phyloP scores from a whole-genome alignment of 805 yeast genomes.

The Candida dajiaensis region DNA sequence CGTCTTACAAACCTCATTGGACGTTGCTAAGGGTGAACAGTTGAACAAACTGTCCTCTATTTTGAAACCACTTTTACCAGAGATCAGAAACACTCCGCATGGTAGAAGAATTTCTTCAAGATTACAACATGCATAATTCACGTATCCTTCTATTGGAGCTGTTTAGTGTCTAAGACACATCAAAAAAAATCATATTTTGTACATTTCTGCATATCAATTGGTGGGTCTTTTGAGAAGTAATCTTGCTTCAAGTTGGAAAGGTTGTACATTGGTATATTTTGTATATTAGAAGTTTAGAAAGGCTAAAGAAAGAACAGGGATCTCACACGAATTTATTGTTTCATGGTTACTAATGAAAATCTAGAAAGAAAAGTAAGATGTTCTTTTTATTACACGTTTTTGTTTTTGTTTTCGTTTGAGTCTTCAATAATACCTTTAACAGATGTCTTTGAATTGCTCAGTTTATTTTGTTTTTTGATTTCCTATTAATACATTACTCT shows the following conservation, averaged over 20 bases:
- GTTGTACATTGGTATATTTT: background rate
- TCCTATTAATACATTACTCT: background rate
- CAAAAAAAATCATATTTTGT: background rate
- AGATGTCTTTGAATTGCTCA: background rate
- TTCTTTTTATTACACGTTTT: no score
- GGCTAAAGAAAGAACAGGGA: background rate
- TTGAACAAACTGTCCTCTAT: constrained; percentile 49
- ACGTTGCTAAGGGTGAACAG: constrained; percentile 41
- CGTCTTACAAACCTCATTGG: constrained; percentile 89
- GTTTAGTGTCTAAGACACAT: background rate
- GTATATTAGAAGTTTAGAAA: background rate
- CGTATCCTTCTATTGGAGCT: background rate
- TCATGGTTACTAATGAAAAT: no score
- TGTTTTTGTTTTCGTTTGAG: background rate
- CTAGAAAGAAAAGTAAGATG: background rate
- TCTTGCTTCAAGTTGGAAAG: background rate
- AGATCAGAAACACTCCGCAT: constrained; percentile 86
- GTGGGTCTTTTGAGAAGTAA: background rate
- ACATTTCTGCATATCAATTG: background rate
- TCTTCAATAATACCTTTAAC: background rate
- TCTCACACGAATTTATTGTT: no score
- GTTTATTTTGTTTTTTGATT: background rate
- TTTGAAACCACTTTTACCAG: constrained; percentile 70
- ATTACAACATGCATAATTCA: constrained; percentile 24
- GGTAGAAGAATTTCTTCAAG: constrained; percentile 90